Conservation (phyloP, 495 filamentous ascomycete genomes). For the Penicillium dipodomyicola region DNA sequence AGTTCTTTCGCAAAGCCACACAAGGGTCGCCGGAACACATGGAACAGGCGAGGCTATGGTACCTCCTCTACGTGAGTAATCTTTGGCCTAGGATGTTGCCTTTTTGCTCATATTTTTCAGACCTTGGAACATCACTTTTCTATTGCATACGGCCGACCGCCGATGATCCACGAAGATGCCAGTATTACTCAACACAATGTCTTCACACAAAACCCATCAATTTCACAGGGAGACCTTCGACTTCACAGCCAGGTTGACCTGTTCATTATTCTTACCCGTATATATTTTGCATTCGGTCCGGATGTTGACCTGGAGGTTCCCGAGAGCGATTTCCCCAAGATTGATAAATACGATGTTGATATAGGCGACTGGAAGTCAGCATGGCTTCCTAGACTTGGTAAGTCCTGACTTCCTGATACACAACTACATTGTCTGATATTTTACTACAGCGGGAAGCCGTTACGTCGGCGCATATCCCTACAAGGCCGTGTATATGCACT, state of each 20-base stretch:
- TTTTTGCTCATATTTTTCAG: slow-evolving; percentile 28
- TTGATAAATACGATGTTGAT: slow-evolving; percentile 45
- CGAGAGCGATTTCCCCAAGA: slow-evolving; percentile 43
- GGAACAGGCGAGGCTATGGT: slow-evolving; percentile 50
- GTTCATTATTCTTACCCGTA: slow-evolving; percentile 56
- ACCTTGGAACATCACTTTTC: slow-evolving; percentile 56
- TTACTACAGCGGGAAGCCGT: slow-evolving; percentile 40
- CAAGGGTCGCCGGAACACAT: slow-evolving; percentile 45
- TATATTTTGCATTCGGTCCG: slow-evolving; percentile 57
- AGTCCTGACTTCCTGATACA: neutral
- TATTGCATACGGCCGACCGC: slow-evolving; percentile 53
- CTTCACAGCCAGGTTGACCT: slow-evolving; percentile 57
- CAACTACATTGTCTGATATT: neutral
- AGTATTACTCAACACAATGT: slow-evolving; percentile 51
- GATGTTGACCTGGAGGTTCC: slow-evolving; percentile 54
- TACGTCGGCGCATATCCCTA: slow-evolving; percentile 54
- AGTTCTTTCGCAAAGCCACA: slow-evolving; percentile 50
- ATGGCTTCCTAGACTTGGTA: slow-evolving; percentile 52
- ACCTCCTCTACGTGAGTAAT: slow-evolving; percentile 51
- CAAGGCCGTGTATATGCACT: slow-evolving; percentile 52
- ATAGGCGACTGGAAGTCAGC: slow-evolving; percentile 46
- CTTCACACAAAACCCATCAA: slow-evolving; percentile 44
- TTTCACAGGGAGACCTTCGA: slow-evolving; percentile 51
- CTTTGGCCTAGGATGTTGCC: neutral
- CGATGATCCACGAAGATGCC: slow-evolving; percentile 54